phyloP scores from a whole-genome alignment of 2,329 filamentous ascomycete genomes.

The Ceratocystis papillata region DNA sequence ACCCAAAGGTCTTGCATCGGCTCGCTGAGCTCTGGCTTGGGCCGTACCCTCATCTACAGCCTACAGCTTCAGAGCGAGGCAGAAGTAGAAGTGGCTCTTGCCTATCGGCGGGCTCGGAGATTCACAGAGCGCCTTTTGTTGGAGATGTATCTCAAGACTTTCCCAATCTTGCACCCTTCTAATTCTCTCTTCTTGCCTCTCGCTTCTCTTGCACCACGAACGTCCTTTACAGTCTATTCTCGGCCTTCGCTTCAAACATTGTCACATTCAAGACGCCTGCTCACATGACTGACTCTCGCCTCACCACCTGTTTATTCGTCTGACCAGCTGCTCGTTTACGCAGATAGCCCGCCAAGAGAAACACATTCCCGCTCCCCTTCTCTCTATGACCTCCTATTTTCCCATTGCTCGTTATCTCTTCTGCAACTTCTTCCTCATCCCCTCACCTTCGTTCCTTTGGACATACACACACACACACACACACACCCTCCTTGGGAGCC shows the following conservation, averaged over 20 bases:
- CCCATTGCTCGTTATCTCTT: neutral
- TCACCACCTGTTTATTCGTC: neutral
- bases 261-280: neutral
- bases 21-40: neutral
- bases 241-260: neutral
- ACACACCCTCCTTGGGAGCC: neutral
- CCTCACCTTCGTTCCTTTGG: neutral
- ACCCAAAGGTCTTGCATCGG: neutral
- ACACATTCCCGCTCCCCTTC: neutral
- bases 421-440: neutral
- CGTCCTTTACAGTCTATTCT: neutral
- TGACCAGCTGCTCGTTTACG: neutral
- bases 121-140: neutral
- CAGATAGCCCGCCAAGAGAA: neutral
- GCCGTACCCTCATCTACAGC: neutral
- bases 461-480: neutral
- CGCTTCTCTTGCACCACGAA: neutral
- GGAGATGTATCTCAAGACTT: neutral
- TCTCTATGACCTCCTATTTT: neutral
- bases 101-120: neutral
- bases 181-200: neutral
- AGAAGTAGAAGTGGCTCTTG: neutral
- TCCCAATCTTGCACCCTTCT: too few relatives aligned
- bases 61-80: neutral
- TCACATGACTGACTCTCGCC: neutral